Percentiles rank a stretch among this genome's conserved stretches.
Conservation (phyloP, 225 moss, liverwort and hornwort species). For the Bryoerythrophyllum caledonicum region DNA sequence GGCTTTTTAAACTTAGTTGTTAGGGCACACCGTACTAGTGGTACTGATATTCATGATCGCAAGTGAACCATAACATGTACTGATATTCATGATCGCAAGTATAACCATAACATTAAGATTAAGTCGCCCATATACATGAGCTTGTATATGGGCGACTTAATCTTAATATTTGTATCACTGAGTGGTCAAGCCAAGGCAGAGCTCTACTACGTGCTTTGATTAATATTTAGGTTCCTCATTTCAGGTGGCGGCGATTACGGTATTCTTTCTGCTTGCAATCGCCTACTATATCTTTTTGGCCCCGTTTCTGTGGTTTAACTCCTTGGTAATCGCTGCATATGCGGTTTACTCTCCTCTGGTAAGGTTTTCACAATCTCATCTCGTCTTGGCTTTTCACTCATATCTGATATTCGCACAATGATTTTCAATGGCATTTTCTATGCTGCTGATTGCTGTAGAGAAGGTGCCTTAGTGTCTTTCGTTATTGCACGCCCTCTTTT, state of each 20-base stretch:
- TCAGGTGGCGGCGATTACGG: conserved; percentile 98
- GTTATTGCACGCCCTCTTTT: background rate
- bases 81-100: conserved; percentile 1
- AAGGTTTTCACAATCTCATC: conserved; percentile 22
- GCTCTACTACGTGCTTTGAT: conserved; percentile 5
- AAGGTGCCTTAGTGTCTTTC: background rate
- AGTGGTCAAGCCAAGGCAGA: conserved; percentile 3
- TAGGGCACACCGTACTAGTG: background rate
- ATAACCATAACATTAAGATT: too few species aligned
- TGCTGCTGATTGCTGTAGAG: conserved; percentile 9
- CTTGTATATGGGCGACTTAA: conserved; percentile 1
- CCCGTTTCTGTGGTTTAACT: conserved; percentile 78
- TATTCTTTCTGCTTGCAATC: conserved; percentile 87
- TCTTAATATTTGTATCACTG: conserved; percentile 2
- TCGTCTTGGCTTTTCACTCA: conserved; percentile 22
- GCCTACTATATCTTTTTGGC: conserved; percentile 86
- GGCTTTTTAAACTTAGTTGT: background rate
- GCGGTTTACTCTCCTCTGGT: conserved; percentile 82
- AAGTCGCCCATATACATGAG: too few species aligned
- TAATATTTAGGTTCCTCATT: conserved; percentile 11
- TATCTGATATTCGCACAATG: background rate
- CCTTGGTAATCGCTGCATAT: conserved; percentile 60
- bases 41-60: background rate
- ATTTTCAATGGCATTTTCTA: background rate
- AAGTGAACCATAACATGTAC: background rate